A percentile compares a stretch with the other conserved stretches of the same genome.
Evolutionary conservation across 2,329 filamentous ascomycete genomes (phyloP).

Genomic region (Diaporthe caulivora): DNA sequence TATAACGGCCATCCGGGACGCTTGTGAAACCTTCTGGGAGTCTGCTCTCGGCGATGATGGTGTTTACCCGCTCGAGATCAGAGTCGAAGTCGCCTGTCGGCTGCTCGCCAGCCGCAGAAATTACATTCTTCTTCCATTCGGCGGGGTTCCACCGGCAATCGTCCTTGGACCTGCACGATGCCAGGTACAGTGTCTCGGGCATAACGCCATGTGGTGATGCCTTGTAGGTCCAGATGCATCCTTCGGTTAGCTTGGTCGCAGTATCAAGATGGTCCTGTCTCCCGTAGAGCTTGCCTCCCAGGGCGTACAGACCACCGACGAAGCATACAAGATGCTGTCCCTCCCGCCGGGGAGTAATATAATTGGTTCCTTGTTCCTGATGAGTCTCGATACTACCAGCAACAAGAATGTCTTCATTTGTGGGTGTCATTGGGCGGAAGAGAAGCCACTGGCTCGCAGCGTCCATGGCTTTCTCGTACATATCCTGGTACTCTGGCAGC

Average conservation of each 20-base stretch:
- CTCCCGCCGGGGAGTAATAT: conserved; percentile 45
- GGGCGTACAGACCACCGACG: conserved; percentile 63
- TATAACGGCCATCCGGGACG: conserved; percentile 32
- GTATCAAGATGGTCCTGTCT: conserved; percentile 56
- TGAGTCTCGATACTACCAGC: conserved; percentile 54
- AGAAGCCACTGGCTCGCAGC: conserved; percentile 68
- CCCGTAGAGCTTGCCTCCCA: conserved; percentile 60
- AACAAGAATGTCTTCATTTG: conserved; percentile 68
- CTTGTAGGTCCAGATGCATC: conserved; percentile 65
- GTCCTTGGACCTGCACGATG: conserved; percentile 50
- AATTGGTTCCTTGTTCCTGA: conserved; percentile 38
- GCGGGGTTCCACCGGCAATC: conserved; percentile 47
- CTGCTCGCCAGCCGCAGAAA: conserved; percentile 27
- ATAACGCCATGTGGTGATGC: conserved; percentile 63
- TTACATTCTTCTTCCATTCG: conserved; percentile 44
- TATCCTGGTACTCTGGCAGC: conserved; percentile 64
- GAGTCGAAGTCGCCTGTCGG: conserved; percentile 22
- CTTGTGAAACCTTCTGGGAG: conserved; percentile 35
- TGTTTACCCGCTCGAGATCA: conserved; percentile 26
- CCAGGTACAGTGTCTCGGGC: conserved; percentile 62
- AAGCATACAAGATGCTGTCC: conserved; percentile 64
- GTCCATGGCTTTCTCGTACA: conserved; percentile 69
- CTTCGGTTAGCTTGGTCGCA: conserved; percentile 60
- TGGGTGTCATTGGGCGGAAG: conserved; percentile 71
- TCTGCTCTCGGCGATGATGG: conserved; percentile 17